phyloP scores from a whole-genome alignment of 805 yeast genomes.

The Pichia cabralensis region DNA sequence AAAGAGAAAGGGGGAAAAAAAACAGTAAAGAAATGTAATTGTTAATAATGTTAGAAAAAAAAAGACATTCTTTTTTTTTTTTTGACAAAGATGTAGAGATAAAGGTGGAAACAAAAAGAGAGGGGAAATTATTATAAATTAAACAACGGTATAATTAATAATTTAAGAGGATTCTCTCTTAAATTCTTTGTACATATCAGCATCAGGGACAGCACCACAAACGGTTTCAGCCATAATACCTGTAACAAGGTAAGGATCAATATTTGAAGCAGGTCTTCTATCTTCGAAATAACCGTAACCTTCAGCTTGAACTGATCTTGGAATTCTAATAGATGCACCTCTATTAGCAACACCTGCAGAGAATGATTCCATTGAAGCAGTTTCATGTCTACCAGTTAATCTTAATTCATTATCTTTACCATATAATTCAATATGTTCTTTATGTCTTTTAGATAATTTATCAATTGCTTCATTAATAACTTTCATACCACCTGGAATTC shows the following conservation, averaged over 20 bases:
- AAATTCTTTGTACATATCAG: conserved; percentile 86
- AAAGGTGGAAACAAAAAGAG: not conserved
- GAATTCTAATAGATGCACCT: conserved; percentile 98
- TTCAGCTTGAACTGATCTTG: conserved; percentile 97
- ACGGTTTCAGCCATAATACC: conserved; percentile 98
- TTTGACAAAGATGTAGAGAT: not conserved
- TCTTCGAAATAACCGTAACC: conserved; percentile 98
- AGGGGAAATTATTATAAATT: too few relatives aligned
- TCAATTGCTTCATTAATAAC: conserved; percentile 85
- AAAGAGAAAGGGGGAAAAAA: too few relatives aligned
- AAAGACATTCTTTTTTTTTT: too few relatives aligned
- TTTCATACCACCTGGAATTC: conserved; percentile 94
- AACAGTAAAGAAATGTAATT: too few relatives aligned
- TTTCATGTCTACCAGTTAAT: conserved; percentile 97
- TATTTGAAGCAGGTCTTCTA: conserved; percentile 99
- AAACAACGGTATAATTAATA: too few relatives aligned
- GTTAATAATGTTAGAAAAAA: too few relatives aligned
- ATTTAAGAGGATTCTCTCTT: conserved; percentile 53
- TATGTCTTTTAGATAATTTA: conserved; percentile 91
- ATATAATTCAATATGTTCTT: conserved; percentile 89
- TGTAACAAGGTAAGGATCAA: conserved; percentile 96
- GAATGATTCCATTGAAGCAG: conserved; percentile 86
- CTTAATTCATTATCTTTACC: conserved; percentile 94
- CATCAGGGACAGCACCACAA: conserved; percentile 89
- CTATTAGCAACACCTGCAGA: conserved; percentile 99